These are phyloP conservation scores for Stagonosporopsis tanaceti DNA, from an alignment of 2,329 filamentous ascomycete species.

Conservation along the genomic window DNA sequence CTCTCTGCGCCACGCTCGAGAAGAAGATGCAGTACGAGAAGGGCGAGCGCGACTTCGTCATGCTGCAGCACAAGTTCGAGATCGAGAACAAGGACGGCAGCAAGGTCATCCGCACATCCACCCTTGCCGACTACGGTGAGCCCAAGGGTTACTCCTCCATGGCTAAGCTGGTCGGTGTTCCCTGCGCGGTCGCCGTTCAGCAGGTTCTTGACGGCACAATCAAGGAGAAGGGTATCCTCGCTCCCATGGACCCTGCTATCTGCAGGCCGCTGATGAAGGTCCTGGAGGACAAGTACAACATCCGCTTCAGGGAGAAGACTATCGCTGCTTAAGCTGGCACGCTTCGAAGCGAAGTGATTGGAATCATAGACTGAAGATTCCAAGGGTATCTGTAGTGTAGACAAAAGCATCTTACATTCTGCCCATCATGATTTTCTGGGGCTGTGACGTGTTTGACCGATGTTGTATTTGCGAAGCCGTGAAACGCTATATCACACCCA, in stretches of 20 bases:
- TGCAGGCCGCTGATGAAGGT: constrained; percentile 78
- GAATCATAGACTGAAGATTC: constrained; percentile 15
- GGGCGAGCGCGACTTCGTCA: constrained; percentile 83
- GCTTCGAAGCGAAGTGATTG: not conserved
- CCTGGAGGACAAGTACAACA: constrained; percentile 79
- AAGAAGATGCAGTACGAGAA: constrained; percentile 89
- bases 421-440: not conserved
- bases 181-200: constrained; percentile 76
- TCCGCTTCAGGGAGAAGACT: constrained; percentile 75
- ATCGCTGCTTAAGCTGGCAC: constrained; percentile 33
- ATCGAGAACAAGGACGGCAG: constrained; percentile 83
- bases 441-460: not conserved
- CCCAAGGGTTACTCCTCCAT: constrained; percentile 82
- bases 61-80: constrained; percentile 82
- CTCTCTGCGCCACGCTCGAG: constrained; percentile 87
- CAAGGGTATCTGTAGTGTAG: constrained; percentile 23
- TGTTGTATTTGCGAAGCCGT: not conserved
- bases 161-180: constrained; percentile 82
- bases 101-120: constrained; percentile 80
- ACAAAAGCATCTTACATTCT: constrained; percentile 26
- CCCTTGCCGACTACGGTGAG: constrained; percentile 82
- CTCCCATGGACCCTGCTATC: constrained; percentile 76
- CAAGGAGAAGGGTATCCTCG: constrained; percentile 75
- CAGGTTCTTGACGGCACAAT: constrained; percentile 80
- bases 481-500: not conserved